Evolutionary conservation across 352 stramenopile genomes (phyloP).

Genomic region (Pythium coloratum): DNA sequence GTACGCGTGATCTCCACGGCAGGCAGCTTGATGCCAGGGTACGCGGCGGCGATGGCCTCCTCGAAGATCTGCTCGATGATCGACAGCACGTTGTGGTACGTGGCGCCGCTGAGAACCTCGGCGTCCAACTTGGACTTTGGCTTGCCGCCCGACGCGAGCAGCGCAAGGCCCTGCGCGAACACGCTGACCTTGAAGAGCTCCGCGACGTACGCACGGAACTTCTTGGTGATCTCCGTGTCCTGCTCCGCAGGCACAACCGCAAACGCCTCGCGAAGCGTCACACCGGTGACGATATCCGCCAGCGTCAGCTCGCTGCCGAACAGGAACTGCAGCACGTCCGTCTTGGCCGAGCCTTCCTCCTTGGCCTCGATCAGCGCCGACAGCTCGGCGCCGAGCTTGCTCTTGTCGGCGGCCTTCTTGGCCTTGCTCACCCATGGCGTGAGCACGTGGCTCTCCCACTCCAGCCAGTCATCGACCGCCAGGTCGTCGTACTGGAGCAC

Average conservation of each 20-base stretch:
- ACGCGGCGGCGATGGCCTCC: constrained; percentile 69
- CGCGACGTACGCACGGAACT: constrained; percentile 66
- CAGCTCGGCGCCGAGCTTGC: constrained; percentile 35
- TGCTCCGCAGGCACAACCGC: constrained; percentile 51
- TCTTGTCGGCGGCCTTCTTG: constrained; percentile 44
- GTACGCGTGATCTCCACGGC: constrained; percentile 72
- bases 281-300: constrained; percentile 70
- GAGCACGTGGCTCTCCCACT: constrained; percentile 77
- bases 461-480: constrained; percentile 80
- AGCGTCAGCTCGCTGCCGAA: constrained; percentile 66
- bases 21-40: constrained; percentile 52
- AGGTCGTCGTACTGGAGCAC: constrained; percentile 69
- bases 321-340: constrained; percentile 52
- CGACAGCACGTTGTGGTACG: constrained; percentile 73
- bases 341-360: constrained; percentile 52
- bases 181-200: constrained; percentile 54
- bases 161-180: constrained; percentile 48
- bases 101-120: constrained; percentile 50
- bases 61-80: constrained; percentile 79
- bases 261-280: constrained; percentile 64
- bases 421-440: constrained; percentile 53
- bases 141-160: constrained; percentile 48
- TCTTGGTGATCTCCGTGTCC: constrained; percentile 46
- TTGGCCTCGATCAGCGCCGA: constrained; percentile 56
- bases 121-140: constrained; percentile 52